Evolutionary conservation across 148 eudicot species (phyloP), one percentile per base, ranked within the genome.

Genomic region (Spergularia marina): DNA sequence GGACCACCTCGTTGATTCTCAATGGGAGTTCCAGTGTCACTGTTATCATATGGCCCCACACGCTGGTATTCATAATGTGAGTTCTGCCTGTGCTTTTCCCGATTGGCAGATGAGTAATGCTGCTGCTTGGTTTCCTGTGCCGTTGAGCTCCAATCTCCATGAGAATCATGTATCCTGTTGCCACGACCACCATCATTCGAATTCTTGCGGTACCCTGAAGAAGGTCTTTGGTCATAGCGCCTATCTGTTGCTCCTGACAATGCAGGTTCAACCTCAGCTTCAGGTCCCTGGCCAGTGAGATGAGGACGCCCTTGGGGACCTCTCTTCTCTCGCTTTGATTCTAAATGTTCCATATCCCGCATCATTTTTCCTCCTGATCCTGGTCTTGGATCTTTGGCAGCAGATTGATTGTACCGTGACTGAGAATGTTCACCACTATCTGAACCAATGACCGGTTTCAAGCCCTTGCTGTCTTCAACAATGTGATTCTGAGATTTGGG

Each of bases 31-130:
- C 85, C 91, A 17, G 73, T 59, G 65, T 83, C 86, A 74, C 72
- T 81, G 79, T 68, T 78, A 65, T 80, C 81, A 49, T 83, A 55
- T 36, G 88, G 80, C 61, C 90, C 90, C 70, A 90, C 88, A 18
- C 97, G 94, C 79, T 91, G 99, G 89, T 92, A 92, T 72, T 89
- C 97, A 34, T 78, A 88, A 53, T 88, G 97, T 25, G 85, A 76
- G 79, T 82, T 88, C 70, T 87, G 91, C 79, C 87, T 82, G 66
- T 82, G 92, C 66, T 87, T 89, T 58, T 88, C 99, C 40, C 85
- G 81, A 71, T 82, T 82, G 44, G 68, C 77, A 79, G 83, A 80
- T 15, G 72, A 76, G 78, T 79, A 59, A 36, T 82, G 84, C 63
- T 81, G 84, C 63, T 81, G 91, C 81, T 82, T 84, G 75, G 68